Evolutionary conservation across 495 filamentous ascomycete species (phyloP), one percentile per base, ranked within the genome.

Genomic region (Saxophila tyrrhenica): DNA sequence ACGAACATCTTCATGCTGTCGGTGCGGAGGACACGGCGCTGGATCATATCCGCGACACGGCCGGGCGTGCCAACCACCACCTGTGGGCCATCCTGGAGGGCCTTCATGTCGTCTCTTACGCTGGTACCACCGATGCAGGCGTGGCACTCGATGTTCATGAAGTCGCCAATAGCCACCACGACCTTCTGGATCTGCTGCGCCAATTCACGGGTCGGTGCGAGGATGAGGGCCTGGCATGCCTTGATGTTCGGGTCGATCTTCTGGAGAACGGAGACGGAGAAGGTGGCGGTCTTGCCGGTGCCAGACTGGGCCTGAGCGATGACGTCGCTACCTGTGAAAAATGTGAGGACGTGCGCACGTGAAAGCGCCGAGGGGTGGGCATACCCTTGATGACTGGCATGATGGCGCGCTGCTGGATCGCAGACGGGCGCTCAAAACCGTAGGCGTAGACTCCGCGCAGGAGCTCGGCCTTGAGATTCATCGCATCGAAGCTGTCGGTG

Each of bases 381-480:
- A 68, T 78, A 96, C 92, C 92, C 80, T 97, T 95, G 79, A 96
- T 95, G 68, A 98, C 91, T 60, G 91, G 92, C 85, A 96, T 92
- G 73, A 98, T 98, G 62, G 92, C 92, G 66, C 94, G 91, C 81
- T 94, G 88, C 83, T 98, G 92, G 59, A 98, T 96, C 71, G 92
- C 94, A 76, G 92, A 98, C 38, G 92, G 92, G 60, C 90, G 87
- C 80, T 98, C 92, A 75, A 95, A 98, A 82, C 92, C 92, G 69
- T 98, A 98, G 64, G 92, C 92, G 73, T 98, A 98, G 72, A 98
- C 87, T 79, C 92, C 92, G 77, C 92, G 90, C 65, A 98, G 85
- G 66, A 98, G 83, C 80, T 98, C 92, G 47, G 85, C 64, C 80
- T 94, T 95, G 66, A 98, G 79, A 74, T 84, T 83, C 92, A 98